These are phyloP conservation scores for Stromatinia cepivora DNA, from an alignment of 2,329 filamentous ascomycete genomes.

Conservation along the genomic window DNA sequence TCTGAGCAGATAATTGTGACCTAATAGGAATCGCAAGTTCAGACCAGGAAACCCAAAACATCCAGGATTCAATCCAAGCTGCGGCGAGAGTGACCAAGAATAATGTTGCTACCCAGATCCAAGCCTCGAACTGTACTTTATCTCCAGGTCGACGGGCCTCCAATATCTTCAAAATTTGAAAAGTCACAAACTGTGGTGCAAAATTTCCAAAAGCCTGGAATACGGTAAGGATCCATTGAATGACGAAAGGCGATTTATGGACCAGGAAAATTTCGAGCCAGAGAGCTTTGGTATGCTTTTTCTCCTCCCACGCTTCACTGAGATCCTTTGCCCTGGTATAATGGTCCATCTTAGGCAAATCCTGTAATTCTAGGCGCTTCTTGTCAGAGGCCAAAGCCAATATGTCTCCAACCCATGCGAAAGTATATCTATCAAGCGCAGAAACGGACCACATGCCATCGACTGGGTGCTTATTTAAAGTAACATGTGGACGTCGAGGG, in stretches of 20 bases:
- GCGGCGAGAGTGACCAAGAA: constrained; percentile 56
- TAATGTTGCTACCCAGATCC: constrained; percentile 68
- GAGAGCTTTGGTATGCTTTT: constrained; percentile 52
- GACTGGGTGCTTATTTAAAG: constrained; percentile 56
- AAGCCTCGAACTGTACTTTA: constrained; percentile 54
- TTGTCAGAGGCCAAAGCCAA: constrained; percentile 57
- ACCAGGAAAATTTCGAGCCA: constrained; percentile 60
- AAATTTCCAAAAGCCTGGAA: constrained; percentile 50
- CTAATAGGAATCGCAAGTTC: constrained; percentile 66
- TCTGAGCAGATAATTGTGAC: constrained; percentile 67
- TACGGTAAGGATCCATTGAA: constrained; percentile 59
- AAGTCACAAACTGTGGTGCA: constrained; percentile 68
- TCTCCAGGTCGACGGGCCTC: constrained; percentile 54
- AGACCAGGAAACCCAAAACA: constrained; percentile 66
- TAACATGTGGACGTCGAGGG: constrained; percentile 68
- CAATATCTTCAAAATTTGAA: constrained; percentile 63
- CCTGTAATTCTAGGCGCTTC: constrained; percentile 59
- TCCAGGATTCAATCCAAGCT: constrained; percentile 61
- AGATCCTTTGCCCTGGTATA: constrained; percentile 53
- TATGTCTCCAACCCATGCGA: constrained; percentile 60
- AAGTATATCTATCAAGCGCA: constrained; percentile 62
- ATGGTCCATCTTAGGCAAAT: constrained; percentile 62
- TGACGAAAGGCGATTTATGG: constrained; percentile 55
- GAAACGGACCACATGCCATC: constrained; percentile 64
- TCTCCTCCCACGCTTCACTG: constrained; percentile 51